Percentiles rank a stretch among this genome's conserved stretches.
Evolutionary conservation across 2,329 filamentous ascomycete genomes (phyloP).

Genomic region (Fusarium clavum): DNA sequence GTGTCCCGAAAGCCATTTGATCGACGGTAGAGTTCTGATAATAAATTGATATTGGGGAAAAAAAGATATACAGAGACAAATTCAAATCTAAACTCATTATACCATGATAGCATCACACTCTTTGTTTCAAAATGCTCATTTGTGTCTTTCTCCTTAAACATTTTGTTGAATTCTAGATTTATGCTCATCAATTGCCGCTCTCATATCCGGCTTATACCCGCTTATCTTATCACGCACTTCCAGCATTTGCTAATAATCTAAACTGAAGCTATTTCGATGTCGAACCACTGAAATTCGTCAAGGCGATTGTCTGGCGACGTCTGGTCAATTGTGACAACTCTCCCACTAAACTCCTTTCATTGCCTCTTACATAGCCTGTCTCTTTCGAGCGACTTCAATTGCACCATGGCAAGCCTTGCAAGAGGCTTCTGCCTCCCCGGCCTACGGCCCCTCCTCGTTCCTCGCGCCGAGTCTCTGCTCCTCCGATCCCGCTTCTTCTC

Average conservation of each 20-base stretch:
- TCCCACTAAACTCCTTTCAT: too few relatives aligned
- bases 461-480: conserved; percentile 40
- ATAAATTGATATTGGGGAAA: background rate
- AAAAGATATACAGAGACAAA: background rate
- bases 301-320: conserved; percentile 16
- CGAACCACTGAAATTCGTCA: background rate
- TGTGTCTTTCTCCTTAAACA: background rate
- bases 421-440: conserved; percentile 48
- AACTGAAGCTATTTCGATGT: conserved; percentile 8
- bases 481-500: conserved; percentile 48
- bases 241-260: background rate
- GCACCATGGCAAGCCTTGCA: conserved; percentile 49
- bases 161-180: background rate
- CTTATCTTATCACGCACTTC: background rate
- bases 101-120: fast-evolving
- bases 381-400: background rate
- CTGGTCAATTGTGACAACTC: background rate
- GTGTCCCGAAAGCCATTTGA: conserved; percentile 1
- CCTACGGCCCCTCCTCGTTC: conserved; percentile 40
- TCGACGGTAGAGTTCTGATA: background rate
- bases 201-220: background rate
- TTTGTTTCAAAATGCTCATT: background rate
- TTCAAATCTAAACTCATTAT: background rate
- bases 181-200: background rate
- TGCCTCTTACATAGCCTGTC: background rate